A percentile compares a stretch with the other conserved stretches of the same genome.
These are phyloP conservation scores for Alternaria sp. DNA, from an alignment of 2,329 filamentous ascomycete genomes.

Conservation along the genomic window DNA sequence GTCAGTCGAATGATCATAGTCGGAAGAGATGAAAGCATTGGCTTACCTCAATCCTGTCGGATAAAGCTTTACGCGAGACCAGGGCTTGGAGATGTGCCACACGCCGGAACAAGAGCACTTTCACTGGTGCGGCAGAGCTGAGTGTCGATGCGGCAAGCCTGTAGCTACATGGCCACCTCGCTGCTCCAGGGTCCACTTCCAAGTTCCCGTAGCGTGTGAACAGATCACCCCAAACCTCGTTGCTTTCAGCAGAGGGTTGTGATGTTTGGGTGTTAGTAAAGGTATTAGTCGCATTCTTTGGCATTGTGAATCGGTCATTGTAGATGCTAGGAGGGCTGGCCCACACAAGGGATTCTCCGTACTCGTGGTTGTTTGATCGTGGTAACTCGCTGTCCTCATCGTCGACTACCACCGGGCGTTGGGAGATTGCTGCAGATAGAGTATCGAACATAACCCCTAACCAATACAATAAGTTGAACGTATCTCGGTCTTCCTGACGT, in stretches of 20 bases:
- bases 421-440: constrained; percentile 63
- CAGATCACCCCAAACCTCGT: constrained; percentile 16
- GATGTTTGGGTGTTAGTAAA: neutral
- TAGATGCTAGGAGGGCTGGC: constrained; percentile 19
- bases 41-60: constrained; percentile 12
- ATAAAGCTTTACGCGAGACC: constrained; percentile 4
- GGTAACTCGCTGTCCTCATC: constrained; percentile 57
- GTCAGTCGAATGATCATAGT: constrained; percentile 42
- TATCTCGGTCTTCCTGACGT: constrained; percentile 52
- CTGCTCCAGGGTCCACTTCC: constrained; percentile 7
- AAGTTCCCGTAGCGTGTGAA: constrained; percentile 7
- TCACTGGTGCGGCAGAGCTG: constrained; percentile 16
- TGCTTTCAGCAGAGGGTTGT: constrained; percentile 55
- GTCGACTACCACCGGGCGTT: constrained; percentile 56
- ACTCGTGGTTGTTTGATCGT: constrained; percentile 8
- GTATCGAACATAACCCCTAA: constrained; percentile 69
- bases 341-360: neutral
- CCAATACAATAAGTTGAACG: constrained; percentile 66
- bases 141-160: constrained; percentile 15
- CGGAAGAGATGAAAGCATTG: neutral
- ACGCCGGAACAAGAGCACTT: constrained; percentile 12
- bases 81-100: constrained; percentile 14
- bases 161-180: constrained; percentile 19
- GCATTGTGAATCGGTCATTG: neutral
- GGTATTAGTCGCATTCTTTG: neutral